These are phyloP conservation scores for Nakazawaea laoshanensis DNA, from an alignment of 805 yeast species.

Conservation along the genomic window DNA sequence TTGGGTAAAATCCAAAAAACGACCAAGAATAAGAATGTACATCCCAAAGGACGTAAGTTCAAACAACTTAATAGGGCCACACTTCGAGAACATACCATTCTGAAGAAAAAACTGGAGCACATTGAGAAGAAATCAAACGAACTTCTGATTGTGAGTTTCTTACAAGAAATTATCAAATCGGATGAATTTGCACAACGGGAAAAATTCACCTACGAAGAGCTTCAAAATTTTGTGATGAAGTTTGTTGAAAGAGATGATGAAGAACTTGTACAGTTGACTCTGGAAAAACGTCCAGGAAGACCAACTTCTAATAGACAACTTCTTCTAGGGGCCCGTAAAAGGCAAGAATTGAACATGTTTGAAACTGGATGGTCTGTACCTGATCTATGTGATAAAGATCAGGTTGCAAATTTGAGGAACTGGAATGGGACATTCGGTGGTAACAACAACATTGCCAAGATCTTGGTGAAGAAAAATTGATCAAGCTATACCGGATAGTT, in stretches of 20 bases:
- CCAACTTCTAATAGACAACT: slow-evolving; percentile 72
- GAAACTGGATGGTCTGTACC: slow-evolving; percentile 66
- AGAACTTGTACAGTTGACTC: slow-evolving; percentile 56
- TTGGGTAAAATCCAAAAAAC: slow-evolving; percentile 57
- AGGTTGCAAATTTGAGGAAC: slow-evolving; percentile 48
- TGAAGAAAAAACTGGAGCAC: slow-evolving; percentile 46
- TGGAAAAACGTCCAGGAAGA: slow-evolving; percentile 76
- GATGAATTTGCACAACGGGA: slow-evolving; percentile 27
- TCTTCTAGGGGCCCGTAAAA: slow-evolving; percentile 49
- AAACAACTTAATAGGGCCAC: slow-evolving; percentile 82
- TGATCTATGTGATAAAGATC: slow-evolving; percentile 52
- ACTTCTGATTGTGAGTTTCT: slow-evolving; percentile 45
- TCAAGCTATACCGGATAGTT: not conserved
- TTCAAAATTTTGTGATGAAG: slow-evolving; percentile 50
- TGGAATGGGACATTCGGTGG: slow-evolving; percentile 90
- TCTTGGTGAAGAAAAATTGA: slow-evolving; percentile 19
- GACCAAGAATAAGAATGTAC: slow-evolving; percentile 50
- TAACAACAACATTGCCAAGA: slow-evolving; percentile 49
- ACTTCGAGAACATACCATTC: slow-evolving; percentile 67
- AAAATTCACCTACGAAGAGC: slow-evolving; percentile 46
- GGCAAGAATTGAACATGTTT: slow-evolving; percentile 55
- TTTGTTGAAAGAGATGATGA: slow-evolving; percentile 65
- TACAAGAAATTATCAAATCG: slow-evolving; percentile 48
- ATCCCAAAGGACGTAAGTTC: slow-evolving; percentile 86
- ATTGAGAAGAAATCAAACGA: slow-evolving; percentile 54